A percentile compares a stretch with the other conserved stretches of the same genome.
phyloP scores from a whole-genome alignment of 176 grass and related monocot species.

The Oropetium thomaeum region DNA sequence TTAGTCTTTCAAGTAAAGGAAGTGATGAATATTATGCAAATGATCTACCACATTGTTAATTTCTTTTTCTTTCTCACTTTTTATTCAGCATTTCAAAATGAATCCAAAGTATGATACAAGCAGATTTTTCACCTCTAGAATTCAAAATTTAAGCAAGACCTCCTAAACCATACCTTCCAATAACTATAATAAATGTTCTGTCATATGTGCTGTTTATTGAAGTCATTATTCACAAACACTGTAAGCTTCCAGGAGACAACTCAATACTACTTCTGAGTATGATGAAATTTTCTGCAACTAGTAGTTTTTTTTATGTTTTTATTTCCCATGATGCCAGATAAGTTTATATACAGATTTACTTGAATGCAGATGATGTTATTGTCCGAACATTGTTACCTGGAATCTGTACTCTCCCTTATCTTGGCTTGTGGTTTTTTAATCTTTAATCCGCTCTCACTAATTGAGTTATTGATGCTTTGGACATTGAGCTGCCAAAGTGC shows the following conservation, averaged over 20 bases:
- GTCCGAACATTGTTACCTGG: conserved; percentile 51
- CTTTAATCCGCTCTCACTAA: conserved; percentile 59
- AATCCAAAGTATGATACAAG: not conserved
- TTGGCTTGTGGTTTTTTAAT: conserved; percentile 88
- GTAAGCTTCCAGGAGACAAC: not conserved
- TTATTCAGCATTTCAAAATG: not conserved
- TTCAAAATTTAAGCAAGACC: not conserved
- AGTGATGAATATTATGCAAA: conserved; percentile 4
- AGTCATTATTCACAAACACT: not conserved
- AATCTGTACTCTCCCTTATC: conserved; percentile 57
- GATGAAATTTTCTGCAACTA: not conserved
- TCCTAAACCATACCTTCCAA: not conserved
- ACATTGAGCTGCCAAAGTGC: conserved; percentile 87
- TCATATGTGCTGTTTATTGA: not conserved
- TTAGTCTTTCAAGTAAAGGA: conserved; percentile 26
- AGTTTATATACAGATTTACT: conserved; percentile 1
- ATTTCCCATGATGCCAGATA: conserved; percentile 6
- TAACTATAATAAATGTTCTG: not conserved
- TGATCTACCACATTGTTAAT: not conserved
- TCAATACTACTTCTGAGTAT: not conserved
- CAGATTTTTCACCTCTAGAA: not conserved
- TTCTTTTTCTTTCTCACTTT: not conserved
- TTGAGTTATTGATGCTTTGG: conserved; percentile 56
- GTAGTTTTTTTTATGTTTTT: not conserved
- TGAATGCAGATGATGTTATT: not conserved